Evolutionary conservation across 2,329 filamentous ascomycete species (phyloP).

Genomic region (Harringtonia lauricola): DNA sequence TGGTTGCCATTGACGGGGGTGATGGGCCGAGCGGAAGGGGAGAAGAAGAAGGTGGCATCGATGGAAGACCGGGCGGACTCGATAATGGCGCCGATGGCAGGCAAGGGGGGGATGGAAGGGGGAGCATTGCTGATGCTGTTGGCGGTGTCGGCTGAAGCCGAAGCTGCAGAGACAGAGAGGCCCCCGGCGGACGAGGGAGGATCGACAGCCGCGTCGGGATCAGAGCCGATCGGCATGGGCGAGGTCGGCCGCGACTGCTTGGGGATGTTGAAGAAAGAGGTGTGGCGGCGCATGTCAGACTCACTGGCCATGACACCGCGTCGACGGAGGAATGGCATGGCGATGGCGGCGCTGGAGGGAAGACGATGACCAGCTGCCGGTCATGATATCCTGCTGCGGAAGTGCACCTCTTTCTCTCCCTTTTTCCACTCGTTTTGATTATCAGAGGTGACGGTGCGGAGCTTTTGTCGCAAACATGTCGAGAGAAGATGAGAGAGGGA

Average conservation of each 20-base stretch:
- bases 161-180: background rate
- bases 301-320: constrained; percentile 50
- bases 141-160: background rate
- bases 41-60: background rate
- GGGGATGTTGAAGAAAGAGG: constrained; percentile 17
- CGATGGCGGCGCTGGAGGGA: constrained; percentile 7
- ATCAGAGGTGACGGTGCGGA: background rate
- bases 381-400: background rate
- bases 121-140: background rate
- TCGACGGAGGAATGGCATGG: constrained; percentile 51
- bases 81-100: constrained; percentile 2
- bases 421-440: background rate
- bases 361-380: background rate
- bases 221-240: background rate
- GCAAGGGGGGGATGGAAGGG: constrained; percentile 5
- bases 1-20: constrained; percentile 11
- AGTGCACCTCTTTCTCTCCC: too few relatives aligned
- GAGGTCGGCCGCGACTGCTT: constrained; percentile 12
- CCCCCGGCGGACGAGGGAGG: too few relatives aligned
- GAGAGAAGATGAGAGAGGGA: background rate
- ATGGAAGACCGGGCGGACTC: too few relatives aligned
- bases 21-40: constrained; percentile 17
- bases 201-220: background rate
- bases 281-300: constrained; percentile 45
- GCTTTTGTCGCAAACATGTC: background rate